These are phyloP conservation scores for Aspergillus persii DNA, from an alignment of 2,329 filamentous ascomycete species.

Conservation along the genomic window DNA sequence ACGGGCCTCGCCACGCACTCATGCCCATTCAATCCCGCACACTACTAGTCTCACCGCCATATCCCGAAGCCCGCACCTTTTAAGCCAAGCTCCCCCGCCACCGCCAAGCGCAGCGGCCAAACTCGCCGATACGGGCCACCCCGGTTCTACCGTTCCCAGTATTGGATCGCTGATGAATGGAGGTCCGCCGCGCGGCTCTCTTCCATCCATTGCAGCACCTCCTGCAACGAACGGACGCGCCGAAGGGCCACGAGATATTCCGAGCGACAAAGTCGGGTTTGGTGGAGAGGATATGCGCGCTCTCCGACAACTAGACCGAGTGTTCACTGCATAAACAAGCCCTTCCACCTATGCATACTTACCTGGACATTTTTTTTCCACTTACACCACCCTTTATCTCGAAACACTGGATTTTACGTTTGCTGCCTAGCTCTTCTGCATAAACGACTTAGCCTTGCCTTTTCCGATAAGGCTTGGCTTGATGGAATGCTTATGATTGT, in stretches of 20 bases:
- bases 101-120: slow-evolving; percentile 21
- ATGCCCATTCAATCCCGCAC: slow-evolving; percentile 22
- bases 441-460: background rate
- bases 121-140: slow-evolving; percentile 24
- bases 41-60: slow-evolving; percentile 18
- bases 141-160: slow-evolving; percentile 51
- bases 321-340: slow-evolving; percentile 40
- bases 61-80: slow-evolving; percentile 26
- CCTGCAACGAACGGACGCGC: slow-evolving; percentile 18
- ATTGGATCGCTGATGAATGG: slow-evolving; percentile 50
- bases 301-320: slow-evolving; percentile 62
- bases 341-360: background rate
- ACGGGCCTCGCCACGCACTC: slow-evolving; percentile 34
- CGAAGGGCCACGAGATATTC: slow-evolving; percentile 54
- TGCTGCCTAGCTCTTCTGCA: background rate
- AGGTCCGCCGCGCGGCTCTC: slow-evolving; percentile 26
- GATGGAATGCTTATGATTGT: background rate
- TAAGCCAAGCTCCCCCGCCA: slow-evolving; percentile 25
- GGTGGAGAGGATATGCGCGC: slow-evolving; percentile 63
- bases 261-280: slow-evolving; percentile 56
- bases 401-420: background rate
- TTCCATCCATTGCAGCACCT: slow-evolving; percentile 24
- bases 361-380: background rate
- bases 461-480: background rate
- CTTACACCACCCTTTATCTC: slow-evolving; percentile 11